A percentile compares a stretch with the other conserved stretches of the same genome.
Evolutionary conservation across 108 stramenopile genomes (phyloP).

Genomic region (Bacterosira constricta): DNA sequence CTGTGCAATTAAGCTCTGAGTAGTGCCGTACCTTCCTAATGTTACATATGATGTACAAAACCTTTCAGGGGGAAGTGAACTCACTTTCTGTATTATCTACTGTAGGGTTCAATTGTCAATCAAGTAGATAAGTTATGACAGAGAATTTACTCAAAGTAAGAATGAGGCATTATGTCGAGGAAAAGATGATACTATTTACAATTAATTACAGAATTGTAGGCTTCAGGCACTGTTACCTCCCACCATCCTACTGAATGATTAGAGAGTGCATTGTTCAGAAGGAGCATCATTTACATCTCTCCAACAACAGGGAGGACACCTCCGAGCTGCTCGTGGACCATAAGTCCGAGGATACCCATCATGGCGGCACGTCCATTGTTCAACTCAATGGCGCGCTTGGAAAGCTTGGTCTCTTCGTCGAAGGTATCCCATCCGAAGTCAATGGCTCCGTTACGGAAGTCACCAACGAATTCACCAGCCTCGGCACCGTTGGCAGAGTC

Average conservation of each 20-base stretch:
- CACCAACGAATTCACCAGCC: constrained; percentile 33
- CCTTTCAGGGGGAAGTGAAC: no score
- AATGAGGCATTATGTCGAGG: background rate
- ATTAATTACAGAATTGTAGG: background rate
- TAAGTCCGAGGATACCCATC: constrained; percentile 83
- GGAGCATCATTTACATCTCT: background rate
- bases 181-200: background rate
- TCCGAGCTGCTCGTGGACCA: constrained; percentile 70
- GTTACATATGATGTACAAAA: no score
- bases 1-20: no score
- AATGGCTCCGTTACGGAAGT: constrained; percentile 32
- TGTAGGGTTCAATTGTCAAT: background rate
- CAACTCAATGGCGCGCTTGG: background rate
- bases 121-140: background rate
- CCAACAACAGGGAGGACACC: constrained; percentile 1
- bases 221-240: background rate
- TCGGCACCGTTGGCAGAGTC: constrained; percentile 58
- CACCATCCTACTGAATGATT: no score
- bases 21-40: no score
- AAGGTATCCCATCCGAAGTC: constrained; percentile 27
- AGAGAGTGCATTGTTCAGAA: background rate
- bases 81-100: no score
- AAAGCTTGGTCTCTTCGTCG: constrained; percentile 5
- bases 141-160: background rate
- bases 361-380: constrained; percentile 7